Conservation (phyloP, 768 basidiomycete species). For the Tricholoma matsutake region DNA sequence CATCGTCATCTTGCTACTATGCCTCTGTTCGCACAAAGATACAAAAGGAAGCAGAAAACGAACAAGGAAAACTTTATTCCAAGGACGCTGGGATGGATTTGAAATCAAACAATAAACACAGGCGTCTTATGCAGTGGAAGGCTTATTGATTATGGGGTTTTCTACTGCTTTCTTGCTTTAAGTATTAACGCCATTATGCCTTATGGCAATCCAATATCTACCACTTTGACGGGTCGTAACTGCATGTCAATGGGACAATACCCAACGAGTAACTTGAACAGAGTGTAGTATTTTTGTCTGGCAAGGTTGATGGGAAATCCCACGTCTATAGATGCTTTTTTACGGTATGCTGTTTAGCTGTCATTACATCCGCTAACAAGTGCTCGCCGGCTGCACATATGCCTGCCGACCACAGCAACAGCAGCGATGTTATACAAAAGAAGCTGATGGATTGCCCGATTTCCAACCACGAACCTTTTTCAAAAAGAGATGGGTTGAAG, state of each 20-base stretch:
- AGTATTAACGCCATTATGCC: no score
- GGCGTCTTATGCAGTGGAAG: not conserved
- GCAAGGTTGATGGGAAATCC: no score
- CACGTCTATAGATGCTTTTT: not conserved
- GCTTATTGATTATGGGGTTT: no score
- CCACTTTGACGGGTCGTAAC: no score
- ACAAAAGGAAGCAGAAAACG: not conserved
- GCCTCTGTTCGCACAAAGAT: not conserved
- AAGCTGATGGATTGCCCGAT: constrained; percentile 88
- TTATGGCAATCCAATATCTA: no score
- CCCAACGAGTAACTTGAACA: no score
- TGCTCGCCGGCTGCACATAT: constrained; percentile 72
- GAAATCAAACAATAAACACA: not conserved
- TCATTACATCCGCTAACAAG: constrained; percentile 51
- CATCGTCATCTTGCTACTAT: not conserved
- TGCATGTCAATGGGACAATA: no score
- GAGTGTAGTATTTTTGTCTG: no score
- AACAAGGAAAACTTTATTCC: not conserved
- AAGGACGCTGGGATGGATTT: not conserved
- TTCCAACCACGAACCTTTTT: constrained; percentile 78
- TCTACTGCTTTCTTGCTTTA: no score
- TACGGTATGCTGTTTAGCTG: not conserved
- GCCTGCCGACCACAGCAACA: constrained; percentile 77
- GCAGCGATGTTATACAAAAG: constrained; percentile 78
- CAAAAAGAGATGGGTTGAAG: constrained; percentile 1